These are phyloP conservation scores for Ascochyta koolunga DNA, from an alignment of 2,329 filamentous ascomycete species.

Conservation along the genomic window DNA sequence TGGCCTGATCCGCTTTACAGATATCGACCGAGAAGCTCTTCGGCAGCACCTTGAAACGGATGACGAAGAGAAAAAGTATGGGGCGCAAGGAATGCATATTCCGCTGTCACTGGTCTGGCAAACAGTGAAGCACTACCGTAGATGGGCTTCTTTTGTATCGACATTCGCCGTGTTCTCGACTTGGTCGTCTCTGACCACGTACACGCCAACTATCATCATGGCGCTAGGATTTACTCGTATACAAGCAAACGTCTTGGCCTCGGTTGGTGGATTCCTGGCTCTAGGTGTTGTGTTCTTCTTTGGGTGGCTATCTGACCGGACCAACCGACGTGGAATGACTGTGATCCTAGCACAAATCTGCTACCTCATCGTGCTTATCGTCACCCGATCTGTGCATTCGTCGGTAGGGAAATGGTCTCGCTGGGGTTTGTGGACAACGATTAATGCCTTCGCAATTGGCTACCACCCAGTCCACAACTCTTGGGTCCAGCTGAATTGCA, in stretches of 20 bases:
- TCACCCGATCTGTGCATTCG: constrained; percentile 51
- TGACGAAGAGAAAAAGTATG: constrained; percentile 38
- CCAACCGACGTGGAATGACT: constrained; percentile 51
- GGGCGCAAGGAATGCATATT: constrained; percentile 48
- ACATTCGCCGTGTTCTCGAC: constrained; percentile 60
- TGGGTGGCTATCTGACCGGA: constrained; percentile 56
- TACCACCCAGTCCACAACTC: constrained; percentile 62
- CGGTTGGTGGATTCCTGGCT: constrained; percentile 50
- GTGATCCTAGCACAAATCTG: constrained; percentile 55
- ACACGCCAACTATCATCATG: constrained; percentile 54
- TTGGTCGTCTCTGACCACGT: constrained; percentile 60
- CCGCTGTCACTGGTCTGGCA: constrained; percentile 50
- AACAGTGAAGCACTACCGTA: constrained; percentile 53
- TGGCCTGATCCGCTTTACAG: constrained; percentile 50
- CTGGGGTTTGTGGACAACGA: constrained; percentile 59
- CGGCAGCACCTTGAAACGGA: constrained; percentile 46
- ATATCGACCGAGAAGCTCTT: constrained; percentile 43
- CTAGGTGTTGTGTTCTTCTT: constrained; percentile 58
- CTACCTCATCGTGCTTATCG: constrained; percentile 55
- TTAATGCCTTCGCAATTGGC: constrained; percentile 59
- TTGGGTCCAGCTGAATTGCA: constrained; percentile 61
- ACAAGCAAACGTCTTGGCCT: constrained; percentile 56
- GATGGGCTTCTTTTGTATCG: constrained; percentile 56
- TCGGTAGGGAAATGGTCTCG: constrained; percentile 56
- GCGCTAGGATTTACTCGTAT: constrained; percentile 55